phyloP scores from a whole-genome alignment of 495 filamentous ascomycete genomes.

The Bacidia gigantensis region DNA sequence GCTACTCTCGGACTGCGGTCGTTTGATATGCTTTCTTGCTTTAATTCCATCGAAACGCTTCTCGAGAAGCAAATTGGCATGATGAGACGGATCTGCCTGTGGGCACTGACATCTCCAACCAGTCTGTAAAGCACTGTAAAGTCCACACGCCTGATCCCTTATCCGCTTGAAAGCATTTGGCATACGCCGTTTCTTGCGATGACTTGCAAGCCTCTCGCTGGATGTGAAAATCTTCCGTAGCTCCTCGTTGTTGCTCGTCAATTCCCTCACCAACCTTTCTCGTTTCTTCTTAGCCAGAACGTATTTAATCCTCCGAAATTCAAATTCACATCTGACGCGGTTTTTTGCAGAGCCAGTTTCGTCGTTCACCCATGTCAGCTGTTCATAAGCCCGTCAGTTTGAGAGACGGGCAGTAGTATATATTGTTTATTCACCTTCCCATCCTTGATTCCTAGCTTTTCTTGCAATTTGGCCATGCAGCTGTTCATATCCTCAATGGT shows the following conservation, averaged over 20 bases:
- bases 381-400: not conserved
- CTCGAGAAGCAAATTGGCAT: not conserved
- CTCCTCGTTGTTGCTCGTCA: conserved; percentile 7
- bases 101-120: not conserved
- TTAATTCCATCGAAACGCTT: not conserved
- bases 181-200: not conserved
- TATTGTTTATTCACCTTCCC: not conserved
- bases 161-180: not conserved
- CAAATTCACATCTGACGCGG: not conserved
- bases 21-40: not conserved
- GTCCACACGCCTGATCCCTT: not conserved
- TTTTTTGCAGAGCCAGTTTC: not conserved
- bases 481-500: not conserved
- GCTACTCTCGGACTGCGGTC: not conserved
- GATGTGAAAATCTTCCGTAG: conserved; percentile 6
- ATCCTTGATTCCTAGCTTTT: not conserved
- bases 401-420: no score
- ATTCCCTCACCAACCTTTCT: not conserved
- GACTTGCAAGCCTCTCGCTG: conserved; percentile 1
- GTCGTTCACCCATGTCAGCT: not conserved
- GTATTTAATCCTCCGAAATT: not conserved
- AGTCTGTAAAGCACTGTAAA: not conserved
- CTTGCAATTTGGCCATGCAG: not conserved
- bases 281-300: not conserved
- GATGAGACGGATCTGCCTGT: not conserved